phyloP scores from a whole-genome alignment of 2,329 filamentous ascomycete genomes.

The Cladosporium sp. region DNA sequence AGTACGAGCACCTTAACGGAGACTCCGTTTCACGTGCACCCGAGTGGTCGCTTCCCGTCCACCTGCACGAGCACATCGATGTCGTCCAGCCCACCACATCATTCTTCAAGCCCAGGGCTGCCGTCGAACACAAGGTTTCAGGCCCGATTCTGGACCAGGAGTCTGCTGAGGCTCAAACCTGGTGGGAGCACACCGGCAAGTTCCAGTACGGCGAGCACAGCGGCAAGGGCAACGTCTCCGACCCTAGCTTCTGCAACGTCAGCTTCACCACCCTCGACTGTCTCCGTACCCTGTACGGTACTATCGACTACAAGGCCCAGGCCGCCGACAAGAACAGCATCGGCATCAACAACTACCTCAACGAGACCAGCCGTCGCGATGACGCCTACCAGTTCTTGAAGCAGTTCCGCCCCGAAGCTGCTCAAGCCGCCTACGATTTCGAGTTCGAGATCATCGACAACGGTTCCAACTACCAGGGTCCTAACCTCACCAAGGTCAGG shows the following conservation, averaged over 20 bases:
- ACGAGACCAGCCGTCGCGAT: conserved; percentile 51
- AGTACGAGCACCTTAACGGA: conserved; percentile 57
- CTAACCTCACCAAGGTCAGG: conserved; percentile 30
- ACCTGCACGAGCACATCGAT: conserved; percentile 60
- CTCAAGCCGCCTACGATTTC: conserved; percentile 55
- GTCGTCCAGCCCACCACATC: conserved; percentile 62
- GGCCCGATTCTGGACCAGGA: conserved; percentile 32
- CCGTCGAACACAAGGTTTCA: conserved; percentile 14
- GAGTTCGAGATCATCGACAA: conserved; percentile 58
- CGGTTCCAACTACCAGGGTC: conserved; percentile 51
- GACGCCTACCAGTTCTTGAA: conserved; percentile 60
- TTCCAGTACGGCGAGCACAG: conserved; percentile 19
- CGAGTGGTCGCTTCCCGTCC: conserved; percentile 58
- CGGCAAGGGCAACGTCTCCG: conserved; percentile 17
- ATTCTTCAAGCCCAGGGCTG: conserved; percentile 50
- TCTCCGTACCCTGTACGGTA: conserved; percentile 56
- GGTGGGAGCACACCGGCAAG: conserved; percentile 26
- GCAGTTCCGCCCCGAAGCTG: conserved; percentile 53
- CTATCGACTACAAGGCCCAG: conserved; percentile 53
- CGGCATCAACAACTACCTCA: conserved; percentile 50
- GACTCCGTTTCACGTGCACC: conserved; percentile 53
- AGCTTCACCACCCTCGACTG: conserved; percentile 55
- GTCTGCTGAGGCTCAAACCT: conserved; percentile 23
- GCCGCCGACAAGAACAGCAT: conserved; percentile 45
- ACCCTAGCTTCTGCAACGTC: conserved; percentile 50